Evolutionary conservation across 306 rosid genomes (phyloP).

Genomic region (Abrus pulchellus): DNA sequence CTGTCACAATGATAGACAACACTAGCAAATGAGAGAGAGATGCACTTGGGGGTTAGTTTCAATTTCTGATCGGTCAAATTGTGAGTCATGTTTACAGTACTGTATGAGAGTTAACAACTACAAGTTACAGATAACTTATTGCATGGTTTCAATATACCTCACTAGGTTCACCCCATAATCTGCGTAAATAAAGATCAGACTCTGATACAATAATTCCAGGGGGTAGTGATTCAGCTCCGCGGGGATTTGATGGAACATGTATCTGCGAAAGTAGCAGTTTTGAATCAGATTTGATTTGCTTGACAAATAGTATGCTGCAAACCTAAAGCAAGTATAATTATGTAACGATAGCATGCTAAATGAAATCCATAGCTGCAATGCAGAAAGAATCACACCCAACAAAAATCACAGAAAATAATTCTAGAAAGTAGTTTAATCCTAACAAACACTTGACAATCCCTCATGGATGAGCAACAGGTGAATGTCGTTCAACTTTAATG

Average conservation of each 20-base stretch:
- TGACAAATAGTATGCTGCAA: slow-evolving; percentile 21
- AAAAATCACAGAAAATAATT: slow-evolving; percentile 10
- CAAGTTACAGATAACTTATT: slow-evolving; percentile 31
- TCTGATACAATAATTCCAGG: slow-evolving; percentile 87
- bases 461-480: neutral
- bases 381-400: slow-evolving; percentile 27
- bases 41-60: neutral
- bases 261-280: slow-evolving; percentile 57
- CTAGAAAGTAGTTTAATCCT: slow-evolving; percentile 11
- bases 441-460: neutral
- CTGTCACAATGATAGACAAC: slow-evolving; percentile 24
- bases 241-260: slow-evolving; percentile 87
- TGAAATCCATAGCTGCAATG: slow-evolving; percentile 30
- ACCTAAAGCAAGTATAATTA: slow-evolving; percentile 32
- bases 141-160: slow-evolving; percentile 69
- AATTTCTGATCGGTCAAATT: slow-evolving; percentile 12
- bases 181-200: slow-evolving; percentile 84
- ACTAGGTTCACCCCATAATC: slow-evolving; percentile 97
- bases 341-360: neutral
- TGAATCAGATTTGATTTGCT: slow-evolving; percentile 42
- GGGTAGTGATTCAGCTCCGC: slow-evolving; percentile 91
- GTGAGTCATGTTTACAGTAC: slow-evolving; percentile 23
- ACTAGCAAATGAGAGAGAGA: slow-evolving; percentile 3
- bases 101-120: slow-evolving; percentile 13
- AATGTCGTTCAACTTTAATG: slow-evolving; percentile 7